These are phyloP conservation scores for Ophiosphaerella narmari DNA, from an alignment of 2,329 filamentous ascomycete genomes.

Conservation along the genomic window DNA sequence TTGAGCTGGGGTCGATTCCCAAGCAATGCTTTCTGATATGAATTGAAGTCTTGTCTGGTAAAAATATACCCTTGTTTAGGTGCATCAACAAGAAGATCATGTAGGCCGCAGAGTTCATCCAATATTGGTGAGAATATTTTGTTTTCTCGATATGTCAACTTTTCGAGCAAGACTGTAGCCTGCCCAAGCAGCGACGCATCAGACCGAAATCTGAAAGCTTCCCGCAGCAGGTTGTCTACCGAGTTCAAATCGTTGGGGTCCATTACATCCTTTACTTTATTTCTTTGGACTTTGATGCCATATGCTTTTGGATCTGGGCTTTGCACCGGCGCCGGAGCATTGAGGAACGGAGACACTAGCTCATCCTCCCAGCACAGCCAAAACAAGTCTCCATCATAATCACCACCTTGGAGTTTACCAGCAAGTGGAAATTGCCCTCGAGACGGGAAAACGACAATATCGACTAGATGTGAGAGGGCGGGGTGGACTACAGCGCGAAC, in stretches of 20 bases:
- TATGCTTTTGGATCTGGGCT: slow-evolving; percentile 55
- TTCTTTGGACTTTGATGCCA: slow-evolving; percentile 57
- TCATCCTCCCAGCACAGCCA: slow-evolving; percentile 76
- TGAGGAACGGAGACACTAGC: slow-evolving; percentile 70
- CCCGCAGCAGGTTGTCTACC: slow-evolving; percentile 55
- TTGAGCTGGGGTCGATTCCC: slow-evolving; percentile 57
- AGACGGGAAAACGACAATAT: slow-evolving; percentile 78
- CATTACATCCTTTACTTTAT: slow-evolving; percentile 54
- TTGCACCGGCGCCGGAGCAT: slow-evolving; percentile 56
- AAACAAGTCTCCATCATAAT: slow-evolving; percentile 79
- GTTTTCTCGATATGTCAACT: slow-evolving; percentile 59
- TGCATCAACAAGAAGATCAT: slow-evolving; percentile 54
- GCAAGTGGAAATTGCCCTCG: slow-evolving; percentile 68
- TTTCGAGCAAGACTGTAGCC: slow-evolving; percentile 68
- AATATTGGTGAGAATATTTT: slow-evolving; percentile 26
- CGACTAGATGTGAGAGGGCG: slow-evolving; percentile 69
- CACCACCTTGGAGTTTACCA: slow-evolving; percentile 74
- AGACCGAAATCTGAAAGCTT: slow-evolving; percentile 64
- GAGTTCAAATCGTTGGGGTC: slow-evolving; percentile 22
- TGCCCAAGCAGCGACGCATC: slow-evolving; percentile 63
- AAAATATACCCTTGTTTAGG: slow-evolving; percentile 57
- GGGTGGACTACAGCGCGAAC: slow-evolving; percentile 56
- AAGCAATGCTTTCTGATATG: slow-evolving; percentile 59
- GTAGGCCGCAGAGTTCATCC: slow-evolving; percentile 44
- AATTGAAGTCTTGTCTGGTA: slow-evolving; percentile 47